Percentiles rank a stretch among this genome's conserved stretches.
phyloP scores from a whole-genome alignment of 2,329 filamentous ascomycete genomes.

The Colletotrichum eleusines region DNA sequence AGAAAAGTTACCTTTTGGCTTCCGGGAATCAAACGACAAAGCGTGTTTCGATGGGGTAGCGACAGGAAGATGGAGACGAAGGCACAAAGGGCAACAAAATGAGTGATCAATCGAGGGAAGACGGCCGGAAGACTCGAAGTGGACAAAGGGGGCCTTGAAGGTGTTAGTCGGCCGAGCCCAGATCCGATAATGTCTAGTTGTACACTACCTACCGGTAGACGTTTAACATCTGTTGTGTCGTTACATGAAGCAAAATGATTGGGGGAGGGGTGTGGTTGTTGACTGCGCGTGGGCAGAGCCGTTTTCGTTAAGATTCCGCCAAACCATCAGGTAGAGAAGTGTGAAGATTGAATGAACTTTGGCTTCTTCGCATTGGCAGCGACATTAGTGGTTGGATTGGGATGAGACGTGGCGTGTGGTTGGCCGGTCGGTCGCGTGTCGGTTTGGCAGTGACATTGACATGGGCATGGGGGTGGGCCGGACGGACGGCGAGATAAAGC shows the following conservation, averaged over 20 bases:
- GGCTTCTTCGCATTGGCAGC: background rate
- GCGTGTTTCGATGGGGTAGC: no score
- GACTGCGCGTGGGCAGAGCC: background rate
- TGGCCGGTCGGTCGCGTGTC: background rate
- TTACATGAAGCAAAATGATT: background rate
- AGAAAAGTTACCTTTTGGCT: slow-evolving; percentile 8
- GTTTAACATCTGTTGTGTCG: slow-evolving; percentile 14
- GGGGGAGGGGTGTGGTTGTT: background rate
- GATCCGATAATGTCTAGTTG: slow-evolving; percentile 3
- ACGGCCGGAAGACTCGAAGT: no score
- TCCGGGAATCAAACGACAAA: slow-evolving; percentile 22
- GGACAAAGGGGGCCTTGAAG: no score
- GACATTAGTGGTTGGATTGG: no score
- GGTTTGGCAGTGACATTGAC: slow-evolving; percentile 18
- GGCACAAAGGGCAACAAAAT: no score
- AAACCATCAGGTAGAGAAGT: no score
- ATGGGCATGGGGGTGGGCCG: slow-evolving; percentile 28
- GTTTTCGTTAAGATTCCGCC: no score
- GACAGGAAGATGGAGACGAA: no score
- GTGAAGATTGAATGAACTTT: no score
- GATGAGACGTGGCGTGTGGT: background rate
- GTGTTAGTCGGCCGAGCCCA: slow-evolving; percentile 23
- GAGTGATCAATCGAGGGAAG: no score
- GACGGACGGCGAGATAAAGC: slow-evolving; percentile 40
- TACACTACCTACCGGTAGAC: background rate